phyloP scores from a whole-genome alignment of 805 yeast species.

The Saccharomycopsis capsularis region DNA sequence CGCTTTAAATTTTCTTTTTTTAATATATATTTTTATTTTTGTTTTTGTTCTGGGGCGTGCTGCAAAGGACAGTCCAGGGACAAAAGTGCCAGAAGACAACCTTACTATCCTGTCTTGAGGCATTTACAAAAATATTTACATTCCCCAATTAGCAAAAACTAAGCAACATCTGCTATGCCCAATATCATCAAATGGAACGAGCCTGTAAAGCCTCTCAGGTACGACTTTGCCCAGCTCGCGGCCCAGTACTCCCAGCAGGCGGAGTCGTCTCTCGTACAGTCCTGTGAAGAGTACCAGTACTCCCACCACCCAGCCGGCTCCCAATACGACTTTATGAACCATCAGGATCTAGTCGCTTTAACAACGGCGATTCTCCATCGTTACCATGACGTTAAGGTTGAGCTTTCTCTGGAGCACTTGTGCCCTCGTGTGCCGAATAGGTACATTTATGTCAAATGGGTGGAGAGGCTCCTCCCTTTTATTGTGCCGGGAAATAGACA shows the following conservation, averaged over 20 bases:
- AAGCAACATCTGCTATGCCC: too few relatives aligned
- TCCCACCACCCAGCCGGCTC: too few relatives aligned
- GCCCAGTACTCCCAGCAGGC: conserved; percentile 3
- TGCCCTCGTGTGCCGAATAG: conserved; percentile 22
- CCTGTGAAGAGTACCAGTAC: too few relatives aligned
- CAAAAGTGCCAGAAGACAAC: too few relatives aligned
- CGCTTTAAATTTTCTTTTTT: too few relatives aligned
- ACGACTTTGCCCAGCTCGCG: not conserved
- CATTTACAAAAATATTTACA: too few relatives aligned
- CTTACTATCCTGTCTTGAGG: too few relatives aligned
- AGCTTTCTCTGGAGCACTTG: conserved; percentile 6
- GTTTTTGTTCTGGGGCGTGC: too few relatives aligned
- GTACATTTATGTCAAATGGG: conserved; percentile 16
- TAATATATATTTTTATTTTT: too few relatives aligned
- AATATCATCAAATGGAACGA: conserved; percentile 3
- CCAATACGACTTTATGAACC: conserved; percentile 5
- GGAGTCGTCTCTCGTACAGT: too few relatives aligned
- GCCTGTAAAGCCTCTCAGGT: not conserved
- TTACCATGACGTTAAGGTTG: conserved; percentile 9
- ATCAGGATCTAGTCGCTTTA: not conserved
- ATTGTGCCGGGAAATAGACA: not conserved
- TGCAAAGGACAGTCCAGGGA: too few relatives aligned
- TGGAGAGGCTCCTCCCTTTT: conserved; percentile 1
- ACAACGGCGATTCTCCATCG: conserved; percentile 10
- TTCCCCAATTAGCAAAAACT: too few relatives aligned